Conservation (phyloP, 495 filamentous ascomycete genomes). For the Neurospora africana region DNA sequence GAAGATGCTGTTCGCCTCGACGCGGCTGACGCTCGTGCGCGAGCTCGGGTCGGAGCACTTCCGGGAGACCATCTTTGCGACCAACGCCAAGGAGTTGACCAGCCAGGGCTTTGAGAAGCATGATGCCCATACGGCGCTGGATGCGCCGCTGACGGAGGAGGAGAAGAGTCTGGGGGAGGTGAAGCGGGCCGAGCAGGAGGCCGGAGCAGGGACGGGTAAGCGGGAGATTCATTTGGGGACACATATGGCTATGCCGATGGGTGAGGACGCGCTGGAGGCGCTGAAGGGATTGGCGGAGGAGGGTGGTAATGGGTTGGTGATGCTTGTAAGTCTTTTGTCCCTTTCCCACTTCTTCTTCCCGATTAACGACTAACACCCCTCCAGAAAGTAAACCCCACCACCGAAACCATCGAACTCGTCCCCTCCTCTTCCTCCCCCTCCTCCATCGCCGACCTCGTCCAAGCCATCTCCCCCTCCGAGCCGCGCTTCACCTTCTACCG, state of each 20-base stretch:
- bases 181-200: slow-evolving; percentile 69
- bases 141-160: slow-evolving; percentile 77
- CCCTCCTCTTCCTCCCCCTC: slow-evolving; percentile 36
- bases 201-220: slow-evolving; percentile 56
- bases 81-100: slow-evolving; percentile 60
- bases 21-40: slow-evolving; percentile 68
- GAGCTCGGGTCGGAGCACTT: slow-evolving; percentile 89
- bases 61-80: slow-evolving; percentile 63
- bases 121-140: slow-evolving; percentile 54
- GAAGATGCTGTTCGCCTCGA: slow-evolving; percentile 93
- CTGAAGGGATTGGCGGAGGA: slow-evolving; percentile 45
- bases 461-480: slow-evolving; percentile 65
- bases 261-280: slow-evolving; percentile 55
- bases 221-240: slow-evolving; percentile 49
- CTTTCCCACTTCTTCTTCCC: background rate
- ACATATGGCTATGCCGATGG: slow-evolving; percentile 55
- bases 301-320: slow-evolving; percentile 53
- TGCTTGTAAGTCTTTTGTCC: slow-evolving; percentile 52
- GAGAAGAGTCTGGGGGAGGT: slow-evolving; percentile 70
- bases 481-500: slow-evolving; percentile 89
- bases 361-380: too few species aligned
- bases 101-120: slow-evolving; percentile 66
- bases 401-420: slow-evolving; percentile 70
- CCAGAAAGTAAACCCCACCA: slow-evolving; percentile 67
- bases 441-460: slow-evolving; percentile 38